These are phyloP conservation scores for Blepharisma japonicum DNA, from an alignment of 73 alveolate genomes.

Conservation along the genomic window DNA sequence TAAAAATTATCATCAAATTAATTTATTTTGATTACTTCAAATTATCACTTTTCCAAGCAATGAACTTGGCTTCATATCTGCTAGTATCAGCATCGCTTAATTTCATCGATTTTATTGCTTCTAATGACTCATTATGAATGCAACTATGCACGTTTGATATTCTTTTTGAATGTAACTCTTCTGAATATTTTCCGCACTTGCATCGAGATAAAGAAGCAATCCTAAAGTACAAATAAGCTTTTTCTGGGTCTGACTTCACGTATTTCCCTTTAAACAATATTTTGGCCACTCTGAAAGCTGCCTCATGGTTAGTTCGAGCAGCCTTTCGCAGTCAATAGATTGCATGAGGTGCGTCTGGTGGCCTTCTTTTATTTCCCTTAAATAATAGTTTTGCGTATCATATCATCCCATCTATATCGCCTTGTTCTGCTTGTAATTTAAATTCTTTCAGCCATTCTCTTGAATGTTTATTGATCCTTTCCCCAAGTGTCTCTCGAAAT, in stretches of 20 bases:
- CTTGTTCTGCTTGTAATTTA: too few species aligned
- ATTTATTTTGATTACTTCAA: too few species aligned
- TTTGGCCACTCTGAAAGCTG: background rate
- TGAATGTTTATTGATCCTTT: too few species aligned
- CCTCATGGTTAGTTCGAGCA: background rate
- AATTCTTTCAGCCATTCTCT: too few species aligned
- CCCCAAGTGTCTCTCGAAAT: too few species aligned
- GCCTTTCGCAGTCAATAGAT: background rate
- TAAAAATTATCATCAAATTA: too few species aligned
- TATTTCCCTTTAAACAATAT: background rate
- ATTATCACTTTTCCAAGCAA: too few species aligned
- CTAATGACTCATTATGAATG: background rate
- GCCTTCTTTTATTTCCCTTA: background rate
- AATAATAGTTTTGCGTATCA: background rate
- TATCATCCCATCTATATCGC: background rate
- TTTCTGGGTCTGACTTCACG: background rate
- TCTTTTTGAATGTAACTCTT: background rate
- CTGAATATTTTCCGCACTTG: constrained; percentile 1
- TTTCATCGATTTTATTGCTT: too few species aligned
- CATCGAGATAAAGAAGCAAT: background rate
- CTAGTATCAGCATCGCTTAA: too few species aligned
- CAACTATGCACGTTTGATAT: background rate
- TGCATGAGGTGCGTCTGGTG: background rate
- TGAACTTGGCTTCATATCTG: too few species aligned
- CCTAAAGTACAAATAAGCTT: background rate